These are phyloP conservation scores for Geotrichum bryndzae DNA, from an alignment of 1,139 yeast species.

Conservation along the genomic window DNA sequence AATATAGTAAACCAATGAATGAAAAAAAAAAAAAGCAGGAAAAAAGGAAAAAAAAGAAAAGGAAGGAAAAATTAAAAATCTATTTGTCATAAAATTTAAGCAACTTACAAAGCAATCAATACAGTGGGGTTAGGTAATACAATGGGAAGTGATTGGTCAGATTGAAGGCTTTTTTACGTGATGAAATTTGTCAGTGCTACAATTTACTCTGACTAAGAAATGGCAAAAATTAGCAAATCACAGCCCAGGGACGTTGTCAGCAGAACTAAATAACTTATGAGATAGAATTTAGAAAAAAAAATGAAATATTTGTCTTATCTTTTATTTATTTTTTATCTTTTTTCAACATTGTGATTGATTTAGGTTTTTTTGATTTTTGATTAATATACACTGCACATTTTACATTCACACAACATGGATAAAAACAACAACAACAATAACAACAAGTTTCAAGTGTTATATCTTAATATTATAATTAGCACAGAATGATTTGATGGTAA, in stretches of 20 bases:
- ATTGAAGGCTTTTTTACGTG: conserved; percentile 4
- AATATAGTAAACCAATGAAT: not conserved
- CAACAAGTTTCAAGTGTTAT: not conserved
- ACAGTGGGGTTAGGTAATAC: not conserved
- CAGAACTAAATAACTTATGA: not conserved
- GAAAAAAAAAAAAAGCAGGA: not conserved
- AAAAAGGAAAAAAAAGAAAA: not conserved
- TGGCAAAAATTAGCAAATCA: not conserved
- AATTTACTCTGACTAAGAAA: not conserved
- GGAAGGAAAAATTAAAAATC: not conserved
- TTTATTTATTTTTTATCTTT: no score
- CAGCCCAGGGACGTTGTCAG: not conserved
- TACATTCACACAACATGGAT: not conserved
- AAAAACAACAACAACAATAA: not conserved
- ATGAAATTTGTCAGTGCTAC: conserved; percentile 1
- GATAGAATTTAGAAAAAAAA: no score
- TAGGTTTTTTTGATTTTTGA: not conserved
- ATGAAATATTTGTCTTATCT: no score
- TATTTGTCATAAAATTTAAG: not conserved
- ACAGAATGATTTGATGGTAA: not conserved
- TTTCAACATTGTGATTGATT: not conserved
- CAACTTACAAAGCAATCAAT: not conserved
- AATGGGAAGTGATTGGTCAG: conserved; percentile 5
- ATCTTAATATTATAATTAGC: not conserved
- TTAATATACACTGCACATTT: not conserved